Evolutionary conservation across 2,329 filamentous ascomycete species (phyloP).

Genomic region (Ramichloridium luteum): DNA sequence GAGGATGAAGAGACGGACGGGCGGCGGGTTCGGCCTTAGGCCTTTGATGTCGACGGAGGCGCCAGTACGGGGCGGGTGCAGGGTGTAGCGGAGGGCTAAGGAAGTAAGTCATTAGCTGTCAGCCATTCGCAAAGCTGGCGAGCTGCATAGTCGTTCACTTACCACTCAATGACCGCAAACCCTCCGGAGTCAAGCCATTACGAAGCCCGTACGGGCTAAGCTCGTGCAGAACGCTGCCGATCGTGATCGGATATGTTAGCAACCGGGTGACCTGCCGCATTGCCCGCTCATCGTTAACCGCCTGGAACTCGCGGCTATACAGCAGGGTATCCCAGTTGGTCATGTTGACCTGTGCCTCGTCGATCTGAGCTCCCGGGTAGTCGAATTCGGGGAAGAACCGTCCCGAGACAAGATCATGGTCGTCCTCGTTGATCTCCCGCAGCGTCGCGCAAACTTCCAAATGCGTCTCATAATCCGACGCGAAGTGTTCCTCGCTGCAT

Average conservation of each 20-base stretch:
- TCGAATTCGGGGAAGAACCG: constrained; percentile 89
- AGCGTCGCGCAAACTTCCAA: constrained; percentile 85
- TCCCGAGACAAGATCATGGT: constrained; percentile 85
- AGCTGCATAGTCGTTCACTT: too few species aligned
- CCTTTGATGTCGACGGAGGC: constrained; percentile 63
- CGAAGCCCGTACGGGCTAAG: constrained; percentile 82
- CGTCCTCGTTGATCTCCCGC: constrained; percentile 91
- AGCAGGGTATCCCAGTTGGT: constrained; percentile 97
- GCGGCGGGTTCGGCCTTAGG: constrained; percentile 70
- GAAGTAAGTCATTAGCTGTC: background rate
- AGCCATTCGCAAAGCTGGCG: too few species aligned
- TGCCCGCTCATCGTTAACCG: constrained; percentile 78
- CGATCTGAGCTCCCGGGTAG: constrained; percentile 78
- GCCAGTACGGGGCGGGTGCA: constrained; percentile 76
- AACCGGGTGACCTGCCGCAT: constrained; percentile 89
- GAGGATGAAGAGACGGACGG: constrained; percentile 82
- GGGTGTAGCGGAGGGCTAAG: constrained; percentile 75
- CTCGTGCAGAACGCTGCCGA: constrained; percentile 86
- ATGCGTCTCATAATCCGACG: constrained; percentile 87
- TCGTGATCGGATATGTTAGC: constrained; percentile 84
- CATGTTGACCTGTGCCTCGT: constrained; percentile 91
- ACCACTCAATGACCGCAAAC: constrained; percentile 89
- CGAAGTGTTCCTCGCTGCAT: constrained; percentile 91
- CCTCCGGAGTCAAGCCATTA: constrained; percentile 71
- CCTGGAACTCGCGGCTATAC: constrained; percentile 82